Conservation (phyloP, 495 filamentous ascomycete species). For the Aspergillus leporis region DNA sequence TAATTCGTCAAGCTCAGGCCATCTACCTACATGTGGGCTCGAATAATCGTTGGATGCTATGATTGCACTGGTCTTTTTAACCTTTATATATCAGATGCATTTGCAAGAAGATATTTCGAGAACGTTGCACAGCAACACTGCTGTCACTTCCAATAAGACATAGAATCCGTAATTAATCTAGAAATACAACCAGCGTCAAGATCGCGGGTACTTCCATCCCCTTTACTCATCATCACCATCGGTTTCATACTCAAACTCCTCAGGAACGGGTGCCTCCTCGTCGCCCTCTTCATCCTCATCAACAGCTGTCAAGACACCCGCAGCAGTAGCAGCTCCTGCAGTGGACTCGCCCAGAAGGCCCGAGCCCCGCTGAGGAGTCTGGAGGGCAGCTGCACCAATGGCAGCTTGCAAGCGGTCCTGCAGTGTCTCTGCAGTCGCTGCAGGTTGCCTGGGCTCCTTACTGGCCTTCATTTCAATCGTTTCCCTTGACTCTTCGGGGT, state of each 20-base stretch:
- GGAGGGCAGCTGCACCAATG: conserved; percentile 36
- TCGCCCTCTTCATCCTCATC: conserved; percentile 83
- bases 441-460: conserved; percentile 70
- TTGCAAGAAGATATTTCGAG: background rate
- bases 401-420: conserved; percentile 46
- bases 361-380: conserved; percentile 43
- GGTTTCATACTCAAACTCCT: conserved; percentile 83
- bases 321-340: conserved; percentile 69
- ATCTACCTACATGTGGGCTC: no score
- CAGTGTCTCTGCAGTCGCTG: conserved; percentile 44
- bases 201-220: conserved; percentile 16
- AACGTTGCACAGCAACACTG: background rate
- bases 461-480: conserved; percentile 85
- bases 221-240: conserved; percentile 66
- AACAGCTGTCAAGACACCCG: conserved; percentile 76
- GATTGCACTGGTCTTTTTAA: background rate
- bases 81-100: background rate
- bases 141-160: conserved; percentile 19
- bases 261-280: conserved; percentile 76
- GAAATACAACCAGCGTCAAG: conserved; percentile 46
- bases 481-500: conserved; percentile 72
- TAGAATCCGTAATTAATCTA: conserved; percentile 40
- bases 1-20: no score
- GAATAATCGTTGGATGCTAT: background rate
- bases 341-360: conserved; percentile 27